Base-by-base conservation (phyloP, 2,329 filamentous ascomycete species). In the Botryotinia convoluta region DNA sequence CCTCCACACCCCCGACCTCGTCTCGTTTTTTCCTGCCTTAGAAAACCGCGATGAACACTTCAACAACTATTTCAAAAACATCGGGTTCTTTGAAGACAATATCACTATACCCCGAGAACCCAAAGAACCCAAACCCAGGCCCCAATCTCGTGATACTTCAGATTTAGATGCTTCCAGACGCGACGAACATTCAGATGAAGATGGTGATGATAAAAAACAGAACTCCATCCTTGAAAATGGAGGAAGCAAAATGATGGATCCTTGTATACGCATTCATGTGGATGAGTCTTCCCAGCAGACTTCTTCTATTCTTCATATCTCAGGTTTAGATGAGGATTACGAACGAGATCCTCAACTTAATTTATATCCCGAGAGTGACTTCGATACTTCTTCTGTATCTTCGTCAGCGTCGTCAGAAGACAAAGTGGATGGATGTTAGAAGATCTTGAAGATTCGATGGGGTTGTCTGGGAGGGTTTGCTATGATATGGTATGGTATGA, bases 51-150 rank as follows among this genome's bases (percentile, higher is more conserved):
- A 4, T 54, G 48, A 54, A 6, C 48, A 54, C 14, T 16, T 57
- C n/a, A 32, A 7, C 14, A 18, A 18, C 6, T 57, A 57, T 57
- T 29, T 57, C 51, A 3, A 57, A 18, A 29, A 29, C n/a, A 8
- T 32, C 3, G 3, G 3, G 6, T 8, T 57, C 14, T 29, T 29
- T 14, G 7, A 29, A 9, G 0, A 8, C 0, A 0, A 8, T 2
- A 18, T 29, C 0, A 18, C 7, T 2, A 29, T 57, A 29, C 6
- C 51, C 6, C 2, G 6, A 9, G n/a, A 45, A 9, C 44, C 18
- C 42, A 7, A 44, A 45, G 8, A 22, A 54, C 16, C 26, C 10
- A 14, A 51, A 51, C 10, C 5, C 26, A 0, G 7, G 2, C 4
- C 4, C 26, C 4, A n/a, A 14, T n/a, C 26, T 54, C 12, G 3